Base-by-base conservation (phyloP, 2,329 filamentous ascomycete species). In the Scedosporium apiospermum region DNA sequence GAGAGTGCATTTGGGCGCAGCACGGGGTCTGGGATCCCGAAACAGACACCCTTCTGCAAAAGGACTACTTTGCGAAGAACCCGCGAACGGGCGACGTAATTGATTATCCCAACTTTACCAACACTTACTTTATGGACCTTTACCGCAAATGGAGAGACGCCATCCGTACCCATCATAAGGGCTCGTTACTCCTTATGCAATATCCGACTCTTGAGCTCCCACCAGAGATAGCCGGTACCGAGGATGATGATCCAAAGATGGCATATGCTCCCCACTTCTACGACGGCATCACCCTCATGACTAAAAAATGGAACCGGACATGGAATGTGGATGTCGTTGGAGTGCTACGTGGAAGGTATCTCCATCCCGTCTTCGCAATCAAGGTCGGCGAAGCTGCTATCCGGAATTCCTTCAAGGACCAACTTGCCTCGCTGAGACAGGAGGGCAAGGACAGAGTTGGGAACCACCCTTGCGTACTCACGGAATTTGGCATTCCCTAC, bases 321-420 rank as follows among this genome's bases (percentile, higher is more conserved):
- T 99, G 95, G 89, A 99, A 99, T 68, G 89, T 99, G 6, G 95
- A 99, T 72, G 91, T 99, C 4, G 86, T 99, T 60, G 95, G 95
- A 2, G 85, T 99, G 14, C 79, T 99, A 53, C 88, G 95, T 57
- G 95, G 95, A 12, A 88, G 88, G 66, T 99, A 99, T 71, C 80
- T 90, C 67, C 89, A 88, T 23, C 95, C 95, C 12, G 91, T 91
- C 0, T 93, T 99, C 71, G 95, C 91, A 3, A 88, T 99, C 72
- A 95, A 93, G 70, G 80, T 99, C 57, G 95, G 95, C 58, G 93
- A 98, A 77, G 90, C 87, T 2, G 93, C 95, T 0, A 98, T 99
- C 67, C 84, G 95, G 62, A 98, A 97, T 70, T 97, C 91, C 72
- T 88, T 99, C 75, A 85, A 85, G 53, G 90, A 97, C 66, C 95